Conservation (phyloP, 192 early-diverging fungal species). For the Umbelopsis vinacea region DNA sequence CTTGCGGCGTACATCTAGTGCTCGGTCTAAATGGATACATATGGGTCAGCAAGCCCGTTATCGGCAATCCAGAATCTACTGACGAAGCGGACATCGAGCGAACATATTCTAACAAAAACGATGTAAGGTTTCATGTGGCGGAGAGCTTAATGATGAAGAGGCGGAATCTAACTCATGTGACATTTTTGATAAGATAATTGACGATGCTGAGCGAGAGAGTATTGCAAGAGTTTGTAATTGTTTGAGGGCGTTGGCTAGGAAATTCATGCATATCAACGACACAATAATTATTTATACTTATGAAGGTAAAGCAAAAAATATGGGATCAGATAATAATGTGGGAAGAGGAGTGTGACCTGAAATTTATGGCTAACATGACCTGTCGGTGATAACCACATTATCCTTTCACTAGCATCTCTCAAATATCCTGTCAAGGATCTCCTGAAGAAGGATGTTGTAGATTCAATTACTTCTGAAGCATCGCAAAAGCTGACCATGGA, state of each 20-base stretch:
- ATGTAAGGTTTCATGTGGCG: slow-evolving; percentile 49
- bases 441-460: slow-evolving; percentile 37
- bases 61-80: slow-evolving; percentile 53
- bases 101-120: slow-evolving; percentile 89
- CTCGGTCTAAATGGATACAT: slow-evolving; percentile 97
- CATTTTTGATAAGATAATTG: slow-evolving; percentile 48
- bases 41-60: slow-evolving; percentile 82
- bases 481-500: slow-evolving; percentile 16
- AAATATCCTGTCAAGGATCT: slow-evolving; percentile 39
- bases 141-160: not conserved
- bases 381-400: slow-evolving; percentile 8
- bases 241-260: slow-evolving; percentile 77
- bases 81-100: slow-evolving; percentile 80
- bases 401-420: slow-evolving; percentile 36
- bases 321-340: slow-evolving; percentile 11
- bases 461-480: slow-evolving; percentile 40
- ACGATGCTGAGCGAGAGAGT: slow-evolving; percentile 68
- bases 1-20: slow-evolving; percentile 91
- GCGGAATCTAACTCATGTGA: not conserved
- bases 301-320: slow-evolving; percentile 58
- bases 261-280: slow-evolving; percentile 86
- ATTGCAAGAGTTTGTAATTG: slow-evolving; percentile 93
- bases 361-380: slow-evolving; percentile 20
- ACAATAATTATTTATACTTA: slow-evolving; percentile 89
- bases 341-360: not conserved